Conservation (phyloP, 768 basidiomycete species). For the Tricholoma matsutake region DNA sequence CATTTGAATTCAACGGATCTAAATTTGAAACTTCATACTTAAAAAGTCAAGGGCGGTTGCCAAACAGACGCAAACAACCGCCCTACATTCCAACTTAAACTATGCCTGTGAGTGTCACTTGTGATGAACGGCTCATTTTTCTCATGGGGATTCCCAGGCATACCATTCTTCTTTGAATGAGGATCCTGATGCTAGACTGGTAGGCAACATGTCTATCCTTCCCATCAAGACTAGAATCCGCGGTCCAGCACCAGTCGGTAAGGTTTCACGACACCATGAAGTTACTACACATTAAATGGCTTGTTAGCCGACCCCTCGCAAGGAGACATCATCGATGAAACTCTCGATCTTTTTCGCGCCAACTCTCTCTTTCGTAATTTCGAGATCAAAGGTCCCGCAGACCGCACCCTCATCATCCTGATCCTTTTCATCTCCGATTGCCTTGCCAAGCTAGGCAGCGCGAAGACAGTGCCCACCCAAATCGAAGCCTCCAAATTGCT, state of each 20-base stretch:
- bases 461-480: conserved; percentile 65
- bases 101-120: conserved; percentile 51
- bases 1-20: conserved; percentile 23
- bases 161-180: conserved; percentile 96
- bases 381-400: conserved; percentile 97
- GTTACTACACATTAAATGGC: conserved; percentile 10
- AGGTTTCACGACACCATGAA: conserved; percentile 15
- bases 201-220: conserved; percentile 87
- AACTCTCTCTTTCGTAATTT: conserved; percentile 99
- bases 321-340: conserved; percentile 93
- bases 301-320: conserved; percentile 69
- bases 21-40: too few relatives aligned
- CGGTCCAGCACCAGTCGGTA: conserved; percentile 86
- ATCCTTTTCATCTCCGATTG: conserved; percentile 99
- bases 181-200: conserved; percentile 70
- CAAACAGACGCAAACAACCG: conserved; percentile 30
- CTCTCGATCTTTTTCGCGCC: conserved; percentile 94
- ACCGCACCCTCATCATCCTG: conserved; percentile 93
- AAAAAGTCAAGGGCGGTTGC: conserved; percentile 15
- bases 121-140: not conserved
- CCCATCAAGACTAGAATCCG: conserved; percentile 91
- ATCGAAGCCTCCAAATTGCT: conserved; percentile 86
- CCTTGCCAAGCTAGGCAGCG: conserved; percentile 80
- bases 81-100: conserved; percentile 14
- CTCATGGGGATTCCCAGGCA: conserved; percentile 50